Conservation (phyloP, 2,329 filamentous ascomycete genomes). For the Didymella segeticola region DNA sequence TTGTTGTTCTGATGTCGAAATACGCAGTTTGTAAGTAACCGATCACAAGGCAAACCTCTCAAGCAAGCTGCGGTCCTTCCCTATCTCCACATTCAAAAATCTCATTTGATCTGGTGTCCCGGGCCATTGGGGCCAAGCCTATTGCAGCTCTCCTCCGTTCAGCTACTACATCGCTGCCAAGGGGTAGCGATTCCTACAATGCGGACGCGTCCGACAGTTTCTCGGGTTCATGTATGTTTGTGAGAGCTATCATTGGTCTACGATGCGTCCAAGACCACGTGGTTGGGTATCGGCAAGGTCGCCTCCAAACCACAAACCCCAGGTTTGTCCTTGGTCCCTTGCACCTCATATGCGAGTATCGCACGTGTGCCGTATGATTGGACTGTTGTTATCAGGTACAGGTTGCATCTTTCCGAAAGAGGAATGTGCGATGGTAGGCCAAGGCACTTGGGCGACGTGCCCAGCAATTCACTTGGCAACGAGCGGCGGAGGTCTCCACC, state of each 20-base stretch:
- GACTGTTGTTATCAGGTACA: conserved; percentile 33
- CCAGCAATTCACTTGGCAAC: conserved; percentile 30
- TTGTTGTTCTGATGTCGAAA: too few species aligned
- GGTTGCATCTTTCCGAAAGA: conserved; percentile 20
- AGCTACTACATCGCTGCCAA: background rate
- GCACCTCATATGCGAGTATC: conserved; percentile 12
- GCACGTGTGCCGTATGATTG: conserved; percentile 41
- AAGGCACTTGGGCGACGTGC: conserved; percentile 15
- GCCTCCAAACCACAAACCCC: conserved; percentile 14
- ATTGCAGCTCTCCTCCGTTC: background rate
- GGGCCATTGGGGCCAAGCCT: background rate
- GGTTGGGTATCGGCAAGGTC: conserved; percentile 4
- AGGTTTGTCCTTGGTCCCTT: conserved; percentile 20
- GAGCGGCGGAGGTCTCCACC: conserved; percentile 24
- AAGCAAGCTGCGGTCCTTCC: background rate
- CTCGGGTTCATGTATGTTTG: background rate
- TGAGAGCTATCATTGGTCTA: background rate
- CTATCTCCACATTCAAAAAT: background rate
- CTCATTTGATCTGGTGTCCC: background rate
- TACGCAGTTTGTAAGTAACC: background rate
- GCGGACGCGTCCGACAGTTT: background rate
- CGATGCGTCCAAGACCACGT: conserved; percentile 9
- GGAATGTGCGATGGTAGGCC: conserved; percentile 28
- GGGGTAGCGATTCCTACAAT: background rate
- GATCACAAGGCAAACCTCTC: background rate